Evolutionary conservation across 2,329 filamentous ascomycete genomes (phyloP).

Genomic region (Hypocrella siamensis): DNA sequence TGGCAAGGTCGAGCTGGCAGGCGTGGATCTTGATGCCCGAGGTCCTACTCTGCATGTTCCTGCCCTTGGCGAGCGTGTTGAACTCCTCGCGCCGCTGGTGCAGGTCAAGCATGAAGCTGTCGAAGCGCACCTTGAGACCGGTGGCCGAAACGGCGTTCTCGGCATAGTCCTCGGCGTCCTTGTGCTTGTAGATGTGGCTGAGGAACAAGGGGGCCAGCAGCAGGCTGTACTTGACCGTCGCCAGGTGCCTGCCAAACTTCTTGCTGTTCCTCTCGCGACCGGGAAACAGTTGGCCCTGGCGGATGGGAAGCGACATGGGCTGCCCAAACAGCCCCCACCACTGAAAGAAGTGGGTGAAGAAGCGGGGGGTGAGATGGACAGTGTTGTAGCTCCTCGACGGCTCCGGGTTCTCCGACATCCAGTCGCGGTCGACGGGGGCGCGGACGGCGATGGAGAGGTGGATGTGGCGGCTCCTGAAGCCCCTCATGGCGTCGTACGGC

Average conservation of each 20-base stretch:
- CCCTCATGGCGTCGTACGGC: conserved; percentile 81
- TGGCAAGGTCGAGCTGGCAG: conserved; percentile 80
- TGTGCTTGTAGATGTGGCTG: conserved; percentile 97
- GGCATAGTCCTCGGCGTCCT: conserved; percentile 75
- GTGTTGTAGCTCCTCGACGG: conserved; percentile 89
- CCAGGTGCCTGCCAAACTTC: conserved; percentile 91
- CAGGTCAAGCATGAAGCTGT: conserved; percentile 94
- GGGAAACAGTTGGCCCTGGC: conserved; percentile 83
- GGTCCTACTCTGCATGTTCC: conserved; percentile 62
- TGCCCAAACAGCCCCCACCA: conserved; percentile 98
- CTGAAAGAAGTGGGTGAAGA: conserved; percentile 95
- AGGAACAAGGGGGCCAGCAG: conserved; percentile 85
- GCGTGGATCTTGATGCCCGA: conserved; percentile 93
- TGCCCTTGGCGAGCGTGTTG: conserved; percentile 62
- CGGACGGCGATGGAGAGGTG: conserved; percentile 86
- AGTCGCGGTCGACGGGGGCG: conserved; percentile 75
- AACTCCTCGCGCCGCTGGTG: conserved; percentile 91
- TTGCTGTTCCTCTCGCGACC: conserved; percentile 93
- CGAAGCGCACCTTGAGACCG: conserved; percentile 87
- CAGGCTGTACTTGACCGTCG: conserved; percentile 97
- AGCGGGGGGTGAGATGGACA: conserved; percentile 82
- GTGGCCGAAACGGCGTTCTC: conserved; percentile 73
- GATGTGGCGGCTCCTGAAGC: conserved; percentile 94
- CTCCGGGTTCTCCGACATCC: conserved; percentile 59
- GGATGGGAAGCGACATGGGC: conserved; percentile 83